Evolutionary conservation across 192 early-diverging fungal genomes (phyloP), one percentile per base, ranked within the genome.

Genomic region (Umbelopsis sp.): DNA sequence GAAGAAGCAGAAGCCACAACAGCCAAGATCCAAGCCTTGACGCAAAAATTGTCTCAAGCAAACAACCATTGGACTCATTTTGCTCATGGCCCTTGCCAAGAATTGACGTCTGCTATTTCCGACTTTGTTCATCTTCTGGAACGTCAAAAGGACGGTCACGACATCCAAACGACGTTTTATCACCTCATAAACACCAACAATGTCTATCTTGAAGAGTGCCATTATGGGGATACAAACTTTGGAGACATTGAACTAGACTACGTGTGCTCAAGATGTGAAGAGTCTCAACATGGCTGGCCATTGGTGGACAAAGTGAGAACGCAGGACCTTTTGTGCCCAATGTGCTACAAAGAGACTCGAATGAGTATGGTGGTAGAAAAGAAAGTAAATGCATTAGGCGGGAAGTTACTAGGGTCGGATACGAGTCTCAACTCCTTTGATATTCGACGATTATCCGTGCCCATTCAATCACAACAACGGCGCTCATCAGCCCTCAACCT

Each of bases 321-420:
- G 3, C 44, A 44, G 21, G 53, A 73, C 48, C 41, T 78, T 1
- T 21, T 78, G 25, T 78, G 76, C 35, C 27, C 30, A 10, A 23
- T 41, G 1, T 78, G 76, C 47, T 78, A 73, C 30, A 45, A 64
- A 11, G 68, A 69, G 0, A 53, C 49, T 20, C 76, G 71, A 7
- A 64, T 55, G 23, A 46, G 58, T 9, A 73, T 73, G 76, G 64
- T 78, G 4, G 45, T 72, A 46, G 76, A 78, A 30, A 78, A 78
- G 35, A 78, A 78, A 47, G 23, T 78, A 4, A 66, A 48, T 21
- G 30, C 46, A 7, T n/a, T 74, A 44, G 52, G 67, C 16, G 72
- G 45, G 13, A 67, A 64, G 9, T 13, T 49, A 16, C 18, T 78
- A 16, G 64, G 67, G 2, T 61, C 55, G 11, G 55, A 61, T n/a